A percentile compares a stretch with the other conserved stretches of the same genome.
Evolutionary conservation across 1,284 basidiomycete species (phyloP).

Genomic region (Pseudomicrostroma phylloplanum): DNA sequence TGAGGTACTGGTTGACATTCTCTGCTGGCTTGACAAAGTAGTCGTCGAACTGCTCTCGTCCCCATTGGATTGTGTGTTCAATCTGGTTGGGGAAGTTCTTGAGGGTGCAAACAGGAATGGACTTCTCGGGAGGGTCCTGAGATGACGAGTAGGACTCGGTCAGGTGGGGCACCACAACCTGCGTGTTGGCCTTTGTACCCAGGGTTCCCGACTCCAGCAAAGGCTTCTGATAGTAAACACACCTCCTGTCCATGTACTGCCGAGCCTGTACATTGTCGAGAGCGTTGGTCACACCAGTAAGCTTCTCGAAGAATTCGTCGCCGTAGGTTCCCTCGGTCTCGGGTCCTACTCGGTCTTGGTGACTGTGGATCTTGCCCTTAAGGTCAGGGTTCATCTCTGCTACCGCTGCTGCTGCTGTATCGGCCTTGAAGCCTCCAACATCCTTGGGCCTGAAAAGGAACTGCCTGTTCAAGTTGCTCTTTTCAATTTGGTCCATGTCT

Average conservation of each 20-base stretch:
- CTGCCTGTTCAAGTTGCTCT: conserved; percentile 96
- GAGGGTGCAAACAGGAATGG: conserved; percentile 93
- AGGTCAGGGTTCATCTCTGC: conserved; percentile 94
- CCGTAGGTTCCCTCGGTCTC: conserved; percentile 92
- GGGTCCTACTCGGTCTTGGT: conserved; percentile 85
- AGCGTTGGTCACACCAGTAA: conserved; percentile 99
- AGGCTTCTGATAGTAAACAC: conserved; percentile 94
- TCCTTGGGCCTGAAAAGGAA: conserved; percentile 98
- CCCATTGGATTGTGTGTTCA: conserved; percentile 95
- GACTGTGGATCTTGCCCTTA: conserved; percentile 75
- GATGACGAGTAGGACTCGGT: conserved; percentile 98
- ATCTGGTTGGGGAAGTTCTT: conserved; percentile 99
- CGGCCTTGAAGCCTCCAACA: conserved; percentile 94
- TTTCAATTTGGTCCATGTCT: conserved; percentile 98
- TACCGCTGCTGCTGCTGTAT: conserved; percentile 86
- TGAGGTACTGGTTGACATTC: conserved; percentile 92
- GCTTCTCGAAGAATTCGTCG: conserved; percentile 75
- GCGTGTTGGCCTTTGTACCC: conserved; percentile 96
- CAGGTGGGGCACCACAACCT: conserved; percentile 88
- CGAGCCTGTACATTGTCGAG: conserved; percentile 94
- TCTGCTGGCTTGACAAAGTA: conserved; percentile 90
- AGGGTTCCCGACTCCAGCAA: conserved; percentile 95
- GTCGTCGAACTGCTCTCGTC: conserved; percentile 84
- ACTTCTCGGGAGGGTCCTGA: conserved; percentile 98
- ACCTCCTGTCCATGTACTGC: conserved; percentile 97